Evolutionary conservation across 306 rosid genomes (phyloP), one percentile per base, ranked within the genome.

Genomic region (Datisca glomerata): DNA sequence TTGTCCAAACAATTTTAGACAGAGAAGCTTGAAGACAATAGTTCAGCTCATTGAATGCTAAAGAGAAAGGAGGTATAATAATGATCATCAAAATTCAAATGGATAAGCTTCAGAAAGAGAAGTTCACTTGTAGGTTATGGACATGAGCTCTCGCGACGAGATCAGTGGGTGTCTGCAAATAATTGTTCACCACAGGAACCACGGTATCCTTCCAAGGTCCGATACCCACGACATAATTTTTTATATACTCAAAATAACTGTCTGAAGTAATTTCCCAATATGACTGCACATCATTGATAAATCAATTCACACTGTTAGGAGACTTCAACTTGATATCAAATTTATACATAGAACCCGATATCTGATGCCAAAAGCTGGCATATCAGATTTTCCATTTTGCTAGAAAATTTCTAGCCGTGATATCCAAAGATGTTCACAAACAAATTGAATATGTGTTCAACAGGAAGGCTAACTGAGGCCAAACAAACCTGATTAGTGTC

Each of bases 191-290:
- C 5, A 24, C 84, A 34, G 96, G 80, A 23, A 77, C 94, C 24
- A 86, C 23, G 0, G 94, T 81, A 49, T 86, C 96, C 65, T 86
- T 86, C 96, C 94, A 81, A 36, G 94, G 96, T 55, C 96, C 96
- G 49, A 86, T 86, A 41, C 96, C 96, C 15, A 81, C 76, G 37
- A 81, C 91, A 64, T 81, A 78, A 14, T 78, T 45, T 24, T 68
- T 75, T 37, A 86, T 85, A 67, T 65, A 86, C 64, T 55, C 60
- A 12, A 86, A 51, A 65, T 86, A 86, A 19, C 32, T 21, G 64
- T 81, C 91, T 12, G 94, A 86, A 41, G 84, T 86, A 45, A 86
- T 86, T 59, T 86, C 93, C 93, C 85, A 81, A 54, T 81, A 86
- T 12, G 96, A 60, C 94, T 86, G 93, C 85, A 70, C 46, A 48